Base-by-base conservation (phyloP, 441 rosid species). In the Capsella rubella region DNA sequence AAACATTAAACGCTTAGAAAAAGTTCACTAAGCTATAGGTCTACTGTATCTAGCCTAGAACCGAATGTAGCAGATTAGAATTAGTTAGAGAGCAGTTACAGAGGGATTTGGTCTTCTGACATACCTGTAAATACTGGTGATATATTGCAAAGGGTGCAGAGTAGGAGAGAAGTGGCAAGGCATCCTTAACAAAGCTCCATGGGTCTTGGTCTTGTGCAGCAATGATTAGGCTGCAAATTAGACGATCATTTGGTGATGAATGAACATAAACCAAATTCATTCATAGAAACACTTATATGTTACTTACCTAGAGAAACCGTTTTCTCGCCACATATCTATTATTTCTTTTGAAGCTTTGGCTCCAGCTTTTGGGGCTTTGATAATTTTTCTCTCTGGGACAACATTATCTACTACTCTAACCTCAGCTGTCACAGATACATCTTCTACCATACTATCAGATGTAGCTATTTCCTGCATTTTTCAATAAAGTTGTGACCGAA, bases 121-220 rank as follows among this genome's bases (percentile, higher is more conserved):
- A 52, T 50, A 93, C 98, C 94, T 91, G 96, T 69, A 95, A 87
- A 87, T 90, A 90, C 76, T 90, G 99, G 79, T 92, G 97, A 77
- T 90, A 92, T 34, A 92, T 88, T 42, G 91, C 97, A 60, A 92
- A 90, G 15, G 98, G 96, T 61, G 97, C 95, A 28, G 99, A 95
- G 81, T 82, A 83, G 12, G 96, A 83, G 61, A 90, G 80, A 66
- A 89, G 88, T 29, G 97, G 98, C 78, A 92, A 75, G 47, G 89
- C 81, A 72, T 86, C 92, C 81, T 92, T 88, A 56, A 84, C 80
- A 34, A 84, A 59, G 67, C 68, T 86, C 94, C 97, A 92, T 42
- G 91, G 79, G 78, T 92, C 99, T 71, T 84, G 65, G 67, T 90
- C 96, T 10, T 94, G 96, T 29, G 97, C 97, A 49, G 94, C 98